Base-by-base conservation (phyloP, 1,284 basidiomycete species). In the Tilletia setariae region DNA sequence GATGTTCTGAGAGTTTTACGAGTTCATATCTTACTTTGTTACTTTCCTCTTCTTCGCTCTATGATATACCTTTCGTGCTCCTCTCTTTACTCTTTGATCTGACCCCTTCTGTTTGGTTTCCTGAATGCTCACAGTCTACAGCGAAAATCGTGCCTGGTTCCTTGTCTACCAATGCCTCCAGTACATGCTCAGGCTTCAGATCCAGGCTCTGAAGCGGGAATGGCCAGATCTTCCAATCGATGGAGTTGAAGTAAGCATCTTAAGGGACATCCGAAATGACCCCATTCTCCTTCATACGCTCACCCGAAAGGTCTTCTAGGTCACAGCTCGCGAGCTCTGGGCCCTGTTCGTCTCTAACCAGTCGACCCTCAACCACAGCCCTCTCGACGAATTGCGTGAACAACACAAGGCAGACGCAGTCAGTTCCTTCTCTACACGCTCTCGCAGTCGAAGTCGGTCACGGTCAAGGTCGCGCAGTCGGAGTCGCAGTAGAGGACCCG, bases 241-340 rank as follows among this genome's bases (percentile, higher is more conserved):
- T 25, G 71, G 74, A 43, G 68, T 75, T 19, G 77, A 79, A 53
- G 68, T 70, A 25, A 64, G 66, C 43, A 16, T 25, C 19, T 32
- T 19, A 21, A 19, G 4, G 4, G 21, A n/a, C 19, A 4, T 49
- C 46, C 11, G 35, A 40, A 40, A 65, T 51, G 2, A 9, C n/a
- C 46, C 21, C 16, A 67, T 28, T 61, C 11, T 32, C 21, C 11
- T 40, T 40, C 35, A 40, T n/a, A n/a, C n/a, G n/a, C n/a, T 7
- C n/a, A 13, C 30, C 13, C 7, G 1, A 19, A 32, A 21, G 8
- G 8, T 40, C 11, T 51, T 32, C 9, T 8, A 70, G 67, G 69
- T 72, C 2, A 66, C 76, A 1, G 75, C 76, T n/a, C 72, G 76
- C 19, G 77, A 79, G 25, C 69, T 78, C 0, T 79, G 77, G 77